These are phyloP conservation scores for Adansonia rubrostipa DNA, from an alignment of 441 rosid species.

Conservation along the genomic window DNA sequence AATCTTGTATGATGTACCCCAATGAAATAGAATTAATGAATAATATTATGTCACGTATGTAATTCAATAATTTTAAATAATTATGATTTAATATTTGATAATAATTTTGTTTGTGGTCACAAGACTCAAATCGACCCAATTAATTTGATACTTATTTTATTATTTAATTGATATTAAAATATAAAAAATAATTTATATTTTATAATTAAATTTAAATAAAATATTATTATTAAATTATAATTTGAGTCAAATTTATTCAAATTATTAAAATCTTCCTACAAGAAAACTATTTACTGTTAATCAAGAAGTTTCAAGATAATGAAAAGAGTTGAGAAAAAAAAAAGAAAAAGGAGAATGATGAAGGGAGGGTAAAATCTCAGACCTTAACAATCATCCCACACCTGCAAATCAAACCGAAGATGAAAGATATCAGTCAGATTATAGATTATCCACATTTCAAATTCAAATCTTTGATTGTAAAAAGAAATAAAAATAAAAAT, in stretches of 20 bases:
- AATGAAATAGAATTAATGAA: neutral
- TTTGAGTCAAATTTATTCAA: neutral
- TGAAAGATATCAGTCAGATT: neutral
- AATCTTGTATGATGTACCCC: neutral
- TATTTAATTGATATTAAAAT: neutral
- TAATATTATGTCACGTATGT: neutral
- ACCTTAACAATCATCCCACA: slow-evolving; percentile 56
- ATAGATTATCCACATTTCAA: neutral
- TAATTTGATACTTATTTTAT: neutral
- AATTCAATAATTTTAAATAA: neutral
- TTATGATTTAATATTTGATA: neutral
- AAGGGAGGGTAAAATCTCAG: neutral
- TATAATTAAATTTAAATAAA: too few relatives aligned
- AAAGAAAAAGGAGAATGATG: slow-evolving; percentile 7
- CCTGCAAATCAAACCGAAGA: slow-evolving; percentile 45
- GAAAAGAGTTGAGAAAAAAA: neutral
- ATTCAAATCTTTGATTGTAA: neutral
- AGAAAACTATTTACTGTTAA: neutral
- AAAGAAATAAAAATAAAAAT: neutral
- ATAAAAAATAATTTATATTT: too few relatives aligned
- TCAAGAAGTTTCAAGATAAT: neutral
- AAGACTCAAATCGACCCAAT: too few relatives aligned
- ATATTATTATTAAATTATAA: too few relatives aligned
- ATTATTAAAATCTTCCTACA: neutral
- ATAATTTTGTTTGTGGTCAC: too few relatives aligned